Evolutionary conservation across 352 stramenopile genomes (phyloP).

Genomic region (Blastocystis sp.): DNA sequence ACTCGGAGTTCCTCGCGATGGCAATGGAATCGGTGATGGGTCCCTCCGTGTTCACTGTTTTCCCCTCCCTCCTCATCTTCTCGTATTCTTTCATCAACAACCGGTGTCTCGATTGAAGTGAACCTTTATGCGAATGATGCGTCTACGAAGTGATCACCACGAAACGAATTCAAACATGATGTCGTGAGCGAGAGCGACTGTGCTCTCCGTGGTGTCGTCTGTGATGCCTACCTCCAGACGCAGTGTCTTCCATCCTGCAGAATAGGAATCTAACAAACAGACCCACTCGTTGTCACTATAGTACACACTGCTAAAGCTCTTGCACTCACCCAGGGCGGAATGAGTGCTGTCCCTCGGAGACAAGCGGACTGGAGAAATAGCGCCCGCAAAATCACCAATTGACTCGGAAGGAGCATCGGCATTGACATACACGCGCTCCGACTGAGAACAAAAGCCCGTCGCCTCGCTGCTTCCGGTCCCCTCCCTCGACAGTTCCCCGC

Average conservation of each 20-base stretch:
- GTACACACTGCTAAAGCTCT: too few species aligned
- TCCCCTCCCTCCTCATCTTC: constrained; percentile 23
- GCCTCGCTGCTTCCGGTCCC: background rate
- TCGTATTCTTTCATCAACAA: constrained; percentile 19
- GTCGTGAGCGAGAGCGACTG: background rate
- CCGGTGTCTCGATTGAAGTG: constrained; percentile 37
- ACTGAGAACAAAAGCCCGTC: too few species aligned
- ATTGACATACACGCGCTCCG: too few species aligned
- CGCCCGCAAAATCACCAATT: too few species aligned
- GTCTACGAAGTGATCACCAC: background rate
- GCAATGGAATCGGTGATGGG: constrained; percentile 24
- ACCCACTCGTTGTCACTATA: too few species aligned
- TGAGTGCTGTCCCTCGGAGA: too few species aligned
- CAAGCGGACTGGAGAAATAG: too few species aligned
- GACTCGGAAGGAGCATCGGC: too few species aligned
- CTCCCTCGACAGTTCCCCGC: background rate
- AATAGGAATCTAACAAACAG: too few species aligned
- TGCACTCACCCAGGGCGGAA: too few species aligned
- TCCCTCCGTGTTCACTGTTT: background rate
- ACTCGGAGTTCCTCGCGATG: constrained; percentile 38
- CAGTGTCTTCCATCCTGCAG: too few species aligned
- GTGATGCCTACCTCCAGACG: too few species aligned
- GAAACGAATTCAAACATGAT: background rate
- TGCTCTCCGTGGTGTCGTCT: background rate
- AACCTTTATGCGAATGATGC: background rate